Base-by-base conservation (phyloP, 768 basidiomycete species). In the Ramaria rubella region DNA sequence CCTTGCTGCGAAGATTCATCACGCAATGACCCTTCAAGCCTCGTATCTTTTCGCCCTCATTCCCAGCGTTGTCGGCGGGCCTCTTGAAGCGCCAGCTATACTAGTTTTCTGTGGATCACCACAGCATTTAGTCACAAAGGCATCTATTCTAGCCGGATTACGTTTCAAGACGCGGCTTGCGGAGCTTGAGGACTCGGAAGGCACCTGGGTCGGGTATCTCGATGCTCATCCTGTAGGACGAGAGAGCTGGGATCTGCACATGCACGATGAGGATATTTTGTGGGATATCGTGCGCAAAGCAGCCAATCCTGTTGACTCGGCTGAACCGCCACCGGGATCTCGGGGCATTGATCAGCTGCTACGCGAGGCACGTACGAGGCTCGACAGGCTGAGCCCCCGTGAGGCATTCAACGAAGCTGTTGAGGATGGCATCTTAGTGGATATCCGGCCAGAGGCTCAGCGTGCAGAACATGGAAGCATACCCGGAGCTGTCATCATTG, bases 391-490 rank as follows among this genome's bases (percentile, higher is more conserved):
- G 53, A 77, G 78, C 0, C 78, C 86, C 0, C 65, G 63, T 17
- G 74, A 85, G 61, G 87, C 87, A 0, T 80, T 76, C 65, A 74
- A 76, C 1, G 81, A 86, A 62, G 26, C 54, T 31, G 75, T 89
- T 5, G 74, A 76, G 29, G 68, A 70, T 45, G 26, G 60, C 4
- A 78, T 90, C 54, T 74, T 91, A 40, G 87, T 91, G 6, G 89
- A 90, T 66, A 89, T 90, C 51, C 82, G 89, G 6, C 79, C 87
- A 0, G 78, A 74, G 36, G 76, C 74, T 5, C 80, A 87, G 66
- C 77, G 89, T 15, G 73, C 74, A 5, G 66, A 65, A 46, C 71
- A 78, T 30, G 89, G 89, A 0, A 75, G 70, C 0, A 84, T 90
- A 54, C 74, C 74, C 7, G 86, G 88, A 0, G 78, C 87, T n/a